Evolutionary conservation across 2,329 filamentous ascomycete species (phyloP), one percentile per base, ranked within the genome.

Genomic region (Colletotrichum tropicicola): DNA sequence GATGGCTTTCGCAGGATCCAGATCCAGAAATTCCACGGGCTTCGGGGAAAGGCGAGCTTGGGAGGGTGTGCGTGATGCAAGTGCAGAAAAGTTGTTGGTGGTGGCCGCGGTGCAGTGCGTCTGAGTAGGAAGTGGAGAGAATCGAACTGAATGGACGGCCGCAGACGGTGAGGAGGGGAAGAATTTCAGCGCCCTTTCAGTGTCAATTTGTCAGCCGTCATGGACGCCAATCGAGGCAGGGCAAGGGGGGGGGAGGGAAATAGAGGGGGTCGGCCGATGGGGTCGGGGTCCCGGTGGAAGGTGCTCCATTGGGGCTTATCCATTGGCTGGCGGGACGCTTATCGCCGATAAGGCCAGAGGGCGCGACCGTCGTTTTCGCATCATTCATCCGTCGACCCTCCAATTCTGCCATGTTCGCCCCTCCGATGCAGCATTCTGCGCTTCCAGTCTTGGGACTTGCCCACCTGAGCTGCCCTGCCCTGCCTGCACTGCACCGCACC

Each of bases 81-180:
- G 21, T 59, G 27, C 58, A 44, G 30, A 51, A 35, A 28, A 39
- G 37, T 41, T 27, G 51, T 48, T 53, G 59, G 27, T 63, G 47
- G 35, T 62, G 39, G 35, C 19, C 25, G 51, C 27, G 17, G 27
- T 52, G 58, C 25, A 49, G n/a, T n/a, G n/a, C n/a, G n/a, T n/a
- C n/a, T n/a, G 52, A 55, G 62, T 21, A 23, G 43, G 65, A 51
- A 58, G 59, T 59, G 60, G 59, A 59, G 57, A 65, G 57, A 63
- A 58, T 57, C 63, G 56, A 63, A 65, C 49, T 56, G 49, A 30
- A 60, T 49, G 45, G 57, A 59, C 35, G 56, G 44, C 32, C 9
- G 59, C 63, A 61, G 63, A 68, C 53, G 58, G 54, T 58, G 58
- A 56, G 57, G 57, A 60, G 58, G 69, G 70, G 69, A 57, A 59